These are phyloP conservation scores for Cladosporium sp. DNA, from an alignment of 2,329 filamentous ascomycete species.

Conservation along the genomic window DNA sequence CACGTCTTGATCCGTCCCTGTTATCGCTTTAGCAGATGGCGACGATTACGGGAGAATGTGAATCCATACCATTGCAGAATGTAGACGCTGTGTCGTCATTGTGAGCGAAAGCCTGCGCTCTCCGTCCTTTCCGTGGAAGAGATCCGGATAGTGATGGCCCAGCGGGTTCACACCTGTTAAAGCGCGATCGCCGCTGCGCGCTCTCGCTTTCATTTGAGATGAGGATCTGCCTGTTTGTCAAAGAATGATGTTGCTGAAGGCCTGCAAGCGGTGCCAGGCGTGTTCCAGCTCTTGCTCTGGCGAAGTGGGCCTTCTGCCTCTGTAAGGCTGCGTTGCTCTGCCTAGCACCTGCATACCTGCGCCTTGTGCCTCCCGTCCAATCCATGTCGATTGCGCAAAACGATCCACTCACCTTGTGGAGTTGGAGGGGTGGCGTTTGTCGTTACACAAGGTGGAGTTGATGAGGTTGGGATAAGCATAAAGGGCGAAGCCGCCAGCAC, in stretches of 20 bases:
- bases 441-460: slow-evolving; percentile 4
- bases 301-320: slow-evolving; percentile 45
- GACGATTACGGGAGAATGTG: no score
- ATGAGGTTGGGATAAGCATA: slow-evolving; percentile 10
- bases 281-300: slow-evolving; percentile 31
- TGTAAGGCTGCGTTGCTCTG: slow-evolving; percentile 32
- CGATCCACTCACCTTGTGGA: background rate
- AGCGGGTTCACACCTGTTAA: no score
- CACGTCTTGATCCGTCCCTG: no score
- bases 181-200: no score
- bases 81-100: slow-evolving; percentile 4
- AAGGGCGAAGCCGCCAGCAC: slow-evolving; percentile 3
- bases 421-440: background rate
- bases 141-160: no score
- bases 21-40: no score
- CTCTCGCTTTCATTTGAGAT: no score
- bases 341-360: slow-evolving; percentile 27
- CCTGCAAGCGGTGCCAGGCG: slow-evolving; percentile 12
- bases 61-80: background rate
- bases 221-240: no score
- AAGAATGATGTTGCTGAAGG: background rate
- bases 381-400: slow-evolving; percentile 35
- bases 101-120: background rate
- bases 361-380: slow-evolving; percentile 44
- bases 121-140: no score